Conservation (phyloP, 2,329 filamentous ascomycete genomes). For the Pseudogymnoascus sp. region DNA sequence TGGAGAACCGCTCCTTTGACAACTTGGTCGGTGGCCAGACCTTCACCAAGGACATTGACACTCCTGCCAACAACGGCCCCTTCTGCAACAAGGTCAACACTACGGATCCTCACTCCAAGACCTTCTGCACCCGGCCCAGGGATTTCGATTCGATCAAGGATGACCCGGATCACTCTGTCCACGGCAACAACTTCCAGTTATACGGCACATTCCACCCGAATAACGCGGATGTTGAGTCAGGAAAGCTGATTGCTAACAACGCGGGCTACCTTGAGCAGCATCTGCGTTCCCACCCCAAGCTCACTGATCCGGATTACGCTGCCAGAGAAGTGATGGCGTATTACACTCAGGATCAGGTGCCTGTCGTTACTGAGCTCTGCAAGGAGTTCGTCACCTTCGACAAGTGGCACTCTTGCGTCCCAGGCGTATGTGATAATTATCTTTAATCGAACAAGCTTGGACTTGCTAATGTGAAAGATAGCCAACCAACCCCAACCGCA, state of each 20-base stretch:
- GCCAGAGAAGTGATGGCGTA: constrained; percentile 38
- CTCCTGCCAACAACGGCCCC: constrained; percentile 30
- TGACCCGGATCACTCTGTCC: constrained; percentile 39
- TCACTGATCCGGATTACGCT: constrained; percentile 31
- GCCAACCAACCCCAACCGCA: constrained; percentile 39
- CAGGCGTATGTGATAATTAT: constrained; percentile 32
- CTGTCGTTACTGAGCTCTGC: constrained; percentile 35
- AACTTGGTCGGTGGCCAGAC: constrained; percentile 35
- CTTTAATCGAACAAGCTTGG: not conserved
- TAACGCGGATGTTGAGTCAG: constrained; percentile 19
- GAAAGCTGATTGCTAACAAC: constrained; percentile 27
- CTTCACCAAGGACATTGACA: constrained; percentile 33
- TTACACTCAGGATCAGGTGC: constrained; percentile 36
- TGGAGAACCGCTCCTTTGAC: constrained; percentile 36
- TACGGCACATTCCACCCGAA: constrained; percentile 33
- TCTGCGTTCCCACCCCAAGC: constrained; percentile 30
- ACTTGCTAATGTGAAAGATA: constrained; percentile 17
- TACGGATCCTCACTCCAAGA: constrained; percentile 13
- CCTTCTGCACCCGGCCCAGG: constrained; percentile 5
- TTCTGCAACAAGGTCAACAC: constrained; percentile 34
- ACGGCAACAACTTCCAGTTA: constrained; percentile 29
- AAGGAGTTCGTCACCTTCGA: constrained; percentile 40
- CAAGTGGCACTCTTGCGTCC: constrained; percentile 37
- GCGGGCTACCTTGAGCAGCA: constrained; percentile 39
- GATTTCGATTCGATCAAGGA: constrained; percentile 17